Evolutionary conservation across 768 basidiomycete genomes (phyloP), one percentile per base, ranked within the genome.

Genomic region (Pulveroboletus sp.): DNA sequence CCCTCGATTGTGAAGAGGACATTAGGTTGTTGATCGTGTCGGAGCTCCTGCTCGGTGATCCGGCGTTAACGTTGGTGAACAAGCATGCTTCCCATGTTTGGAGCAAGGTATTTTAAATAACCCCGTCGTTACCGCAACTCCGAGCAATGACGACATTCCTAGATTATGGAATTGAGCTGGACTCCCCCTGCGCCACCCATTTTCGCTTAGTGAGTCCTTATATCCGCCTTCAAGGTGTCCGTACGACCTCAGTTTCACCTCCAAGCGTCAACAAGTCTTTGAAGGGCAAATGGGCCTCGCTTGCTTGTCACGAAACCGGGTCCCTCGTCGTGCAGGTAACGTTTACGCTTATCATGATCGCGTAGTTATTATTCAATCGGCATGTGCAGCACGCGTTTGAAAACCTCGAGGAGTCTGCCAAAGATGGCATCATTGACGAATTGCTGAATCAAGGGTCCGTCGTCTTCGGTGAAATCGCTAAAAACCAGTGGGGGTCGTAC

Each of bases 151-250:
- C 52, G 11, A n/a, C 36, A 32, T 33, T 3, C 20, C 24, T 43
- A 90, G 85, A 90, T 93, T 58, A 93, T 93, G 90, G 90, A 93
- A 64, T 69, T 93, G 29, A 85, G 83, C 5, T 93, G 90, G 90
- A 87, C 87, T 2, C 76, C 86, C 19, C 90, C 89, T 33, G 88
- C 88, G 1, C 90, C 90, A 21, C 90, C 90, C 3, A 92, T 93
- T 61, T 93, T 93, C 62, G 80, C 85, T 3, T 90, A 83, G 90
- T 90, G 65, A 59, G 85, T 72, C 35, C 21, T 52, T 23, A 17
- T 36, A 40, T 40, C 21, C 40, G 32, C n/a, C 37, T 29, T 52
- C 12, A 20, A 14, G 31, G 8, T 23, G 19, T 38, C 13, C 11
- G 43, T 29, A 27, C 19, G 32, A 49, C 19, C 39, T 53, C 47